Evolutionary conservation across 225 moss, liverwort and hornwort genomes (phyloP).

Genomic region (Pseudisothecium myosuroides): DNA sequence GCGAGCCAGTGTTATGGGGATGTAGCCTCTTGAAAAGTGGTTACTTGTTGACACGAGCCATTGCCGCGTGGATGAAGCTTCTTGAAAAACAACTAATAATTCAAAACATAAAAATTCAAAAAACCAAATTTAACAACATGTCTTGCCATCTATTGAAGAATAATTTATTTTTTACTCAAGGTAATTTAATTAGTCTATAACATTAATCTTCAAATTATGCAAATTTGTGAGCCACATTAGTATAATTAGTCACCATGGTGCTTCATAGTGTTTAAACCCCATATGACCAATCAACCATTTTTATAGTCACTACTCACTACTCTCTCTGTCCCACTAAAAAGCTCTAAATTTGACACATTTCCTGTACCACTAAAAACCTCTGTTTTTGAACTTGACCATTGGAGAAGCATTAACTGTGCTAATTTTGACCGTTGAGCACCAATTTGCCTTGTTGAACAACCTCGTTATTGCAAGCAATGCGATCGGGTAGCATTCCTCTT

Average conservation of each 20-base stretch:
- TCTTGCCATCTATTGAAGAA: rapidly evolving
- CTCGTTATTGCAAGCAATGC: too few relatives aligned
- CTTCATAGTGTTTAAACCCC: neutral
- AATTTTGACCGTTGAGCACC: too few relatives aligned
- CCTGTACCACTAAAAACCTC: too few relatives aligned
- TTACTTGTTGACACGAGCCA: neutral
- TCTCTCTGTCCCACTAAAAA: too few relatives aligned
- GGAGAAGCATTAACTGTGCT: too few relatives aligned
- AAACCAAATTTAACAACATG: neutral
- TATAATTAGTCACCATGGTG: neutral
- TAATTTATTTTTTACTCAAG: neutral
- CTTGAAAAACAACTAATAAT: neutral
- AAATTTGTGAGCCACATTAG: neutral
- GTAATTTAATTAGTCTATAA: neutral
- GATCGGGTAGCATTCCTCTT: too few relatives aligned
- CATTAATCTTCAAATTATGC: neutral
- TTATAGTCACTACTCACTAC: too few relatives aligned
- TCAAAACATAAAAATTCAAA: neutral
- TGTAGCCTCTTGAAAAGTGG: neutral
- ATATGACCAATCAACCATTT: neutral
- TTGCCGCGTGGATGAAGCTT: rapidly evolving
- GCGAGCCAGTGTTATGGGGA: rapidly evolving
- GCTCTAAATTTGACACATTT: too few relatives aligned
- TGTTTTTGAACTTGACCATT: too few relatives aligned
- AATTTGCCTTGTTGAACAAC: too few relatives aligned